These are phyloP conservation scores for Leccinum barrowsii DNA, from an alignment of 768 basidiomycete genomes.

Conservation along the genomic window DNA sequence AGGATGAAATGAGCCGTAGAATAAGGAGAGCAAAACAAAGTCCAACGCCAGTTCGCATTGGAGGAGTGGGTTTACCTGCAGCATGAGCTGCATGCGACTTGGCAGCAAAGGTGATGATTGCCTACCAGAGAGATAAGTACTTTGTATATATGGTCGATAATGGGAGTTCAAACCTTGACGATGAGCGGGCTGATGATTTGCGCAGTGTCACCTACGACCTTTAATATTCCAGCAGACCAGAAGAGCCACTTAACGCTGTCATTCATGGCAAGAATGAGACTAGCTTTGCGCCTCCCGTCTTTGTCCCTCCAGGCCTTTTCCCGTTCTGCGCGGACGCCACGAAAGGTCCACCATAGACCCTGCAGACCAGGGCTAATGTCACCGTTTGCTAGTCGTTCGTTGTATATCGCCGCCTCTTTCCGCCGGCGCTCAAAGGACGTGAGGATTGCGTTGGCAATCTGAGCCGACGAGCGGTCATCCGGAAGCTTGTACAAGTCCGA, in stretches of 20 bases:
- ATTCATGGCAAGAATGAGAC: constrained; percentile 67
- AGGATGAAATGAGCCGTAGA: constrained; percentile 63
- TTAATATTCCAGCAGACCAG: constrained; percentile 64
- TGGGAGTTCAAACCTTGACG: constrained; percentile 52
- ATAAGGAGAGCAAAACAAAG: constrained; percentile 65
- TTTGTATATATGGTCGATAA: not conserved
- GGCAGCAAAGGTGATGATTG: constrained; percentile 66
- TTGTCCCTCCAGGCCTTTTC: constrained; percentile 64
- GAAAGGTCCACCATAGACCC: constrained; percentile 57
- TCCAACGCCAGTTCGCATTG: constrained; percentile 63
- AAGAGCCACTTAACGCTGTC: constrained; percentile 77
- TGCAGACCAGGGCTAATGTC: constrained; percentile 55
- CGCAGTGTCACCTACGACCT: constrained; percentile 62
- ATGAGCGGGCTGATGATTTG: constrained; percentile 74
- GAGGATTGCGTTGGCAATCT: constrained; percentile 61
- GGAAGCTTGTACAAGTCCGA: constrained; percentile 80
- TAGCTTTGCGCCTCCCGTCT: constrained; percentile 60
- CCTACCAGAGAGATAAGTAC: constrained; percentile 35
- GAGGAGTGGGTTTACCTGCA: constrained; percentile 36
- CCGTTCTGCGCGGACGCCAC: constrained; percentile 43
- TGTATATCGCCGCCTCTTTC: constrained; percentile 63
- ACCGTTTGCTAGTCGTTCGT: constrained; percentile 61
- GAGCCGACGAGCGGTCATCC: constrained; percentile 52
- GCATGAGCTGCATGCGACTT: constrained; percentile 53
- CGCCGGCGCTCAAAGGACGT: constrained; percentile 59